Evolutionary conservation across 306 rosid genomes (phyloP).

Genomic region (Quercus robur): DNA sequence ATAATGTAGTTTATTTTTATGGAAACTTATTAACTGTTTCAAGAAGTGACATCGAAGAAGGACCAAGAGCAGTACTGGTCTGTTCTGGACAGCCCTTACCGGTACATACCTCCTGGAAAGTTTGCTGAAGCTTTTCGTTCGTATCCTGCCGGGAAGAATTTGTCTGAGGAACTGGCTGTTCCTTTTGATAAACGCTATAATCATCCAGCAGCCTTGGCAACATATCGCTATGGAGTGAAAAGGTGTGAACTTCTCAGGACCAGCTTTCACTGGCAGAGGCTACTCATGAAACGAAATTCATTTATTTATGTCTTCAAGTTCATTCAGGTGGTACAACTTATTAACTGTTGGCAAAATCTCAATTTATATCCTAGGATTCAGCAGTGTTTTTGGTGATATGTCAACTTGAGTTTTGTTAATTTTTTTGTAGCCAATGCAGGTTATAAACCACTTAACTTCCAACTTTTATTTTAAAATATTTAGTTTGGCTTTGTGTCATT

Average conservation of each 20-base stretch:
- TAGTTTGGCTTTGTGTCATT: neutral
- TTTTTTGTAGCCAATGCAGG: neutral
- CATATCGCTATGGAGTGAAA: conserved; percentile 61
- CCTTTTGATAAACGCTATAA: conserved; percentile 80
- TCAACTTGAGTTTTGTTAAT: neutral
- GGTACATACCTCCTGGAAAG: conserved; percentile 69
- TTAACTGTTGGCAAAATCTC: neutral
- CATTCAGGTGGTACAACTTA: conserved; percentile 64
- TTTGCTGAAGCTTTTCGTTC: conserved; percentile 73
- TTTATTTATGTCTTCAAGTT: conserved; percentile 91
- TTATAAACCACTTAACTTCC: neutral
- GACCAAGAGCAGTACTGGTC: conserved; percentile 99
- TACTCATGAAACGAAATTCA: conserved; percentile 88
- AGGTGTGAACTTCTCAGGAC: conserved; percentile 75
- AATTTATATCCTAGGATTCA: neutral
- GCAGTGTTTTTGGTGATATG: neutral
- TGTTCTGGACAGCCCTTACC: conserved; percentile 68
- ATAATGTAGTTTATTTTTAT: too few species aligned
- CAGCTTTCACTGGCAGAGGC: conserved; percentile 78
- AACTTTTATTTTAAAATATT: neutral
- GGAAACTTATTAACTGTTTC: too few species aligned
- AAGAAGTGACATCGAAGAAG: conserved; percentile 71
- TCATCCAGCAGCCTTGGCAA: conserved; percentile 95
- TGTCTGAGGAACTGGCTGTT: conserved; percentile 59
- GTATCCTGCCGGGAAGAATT: conserved; percentile 62